These are phyloP conservation scores for Ustilago nuda DNA, from an alignment of 1,284 basidiomycete genomes.

Conservation along the genomic window DNA sequence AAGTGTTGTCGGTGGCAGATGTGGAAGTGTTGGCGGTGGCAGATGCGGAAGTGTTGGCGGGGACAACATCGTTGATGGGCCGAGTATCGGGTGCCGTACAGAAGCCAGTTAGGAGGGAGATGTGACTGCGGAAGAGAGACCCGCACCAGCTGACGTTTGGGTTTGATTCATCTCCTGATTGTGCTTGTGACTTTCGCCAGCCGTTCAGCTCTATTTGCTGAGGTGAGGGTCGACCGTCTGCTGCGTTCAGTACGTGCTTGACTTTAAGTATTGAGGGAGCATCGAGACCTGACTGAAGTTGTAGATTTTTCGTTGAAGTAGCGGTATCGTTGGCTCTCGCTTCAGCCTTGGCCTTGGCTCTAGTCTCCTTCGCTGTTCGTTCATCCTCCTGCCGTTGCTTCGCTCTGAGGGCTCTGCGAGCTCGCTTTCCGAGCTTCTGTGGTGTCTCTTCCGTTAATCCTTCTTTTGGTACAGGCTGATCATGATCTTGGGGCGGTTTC, in stretches of 20 bases:
- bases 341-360: slow-evolving; percentile 12
- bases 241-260: slow-evolving; percentile 14
- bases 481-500: neutral
- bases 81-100: slow-evolving; percentile 22
- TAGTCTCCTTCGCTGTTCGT: slow-evolving; percentile 15
- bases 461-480: neutral
- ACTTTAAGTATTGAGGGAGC: slow-evolving; percentile 20
- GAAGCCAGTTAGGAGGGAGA: slow-evolving; percentile 27
- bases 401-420: slow-evolving; percentile 31
- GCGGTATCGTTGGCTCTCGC: neutral
- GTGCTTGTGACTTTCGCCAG: slow-evolving; percentile 8
- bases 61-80: slow-evolving; percentile 3
- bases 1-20: no score
- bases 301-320: no score
- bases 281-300: no score
- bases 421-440: slow-evolving; percentile 36
- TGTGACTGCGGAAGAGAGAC: slow-evolving; percentile 32
- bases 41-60: neutral
- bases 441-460: neutral
- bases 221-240: neutral
- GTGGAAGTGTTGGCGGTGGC: no score
- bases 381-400: slow-evolving; percentile 25
- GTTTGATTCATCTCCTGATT: neutral
- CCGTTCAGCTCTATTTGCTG: slow-evolving; percentile 5
- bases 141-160: slow-evolving; percentile 32